Base-by-base conservation (phyloP, 345 rosid genomes). In the Luvunga scandens region DNA sequence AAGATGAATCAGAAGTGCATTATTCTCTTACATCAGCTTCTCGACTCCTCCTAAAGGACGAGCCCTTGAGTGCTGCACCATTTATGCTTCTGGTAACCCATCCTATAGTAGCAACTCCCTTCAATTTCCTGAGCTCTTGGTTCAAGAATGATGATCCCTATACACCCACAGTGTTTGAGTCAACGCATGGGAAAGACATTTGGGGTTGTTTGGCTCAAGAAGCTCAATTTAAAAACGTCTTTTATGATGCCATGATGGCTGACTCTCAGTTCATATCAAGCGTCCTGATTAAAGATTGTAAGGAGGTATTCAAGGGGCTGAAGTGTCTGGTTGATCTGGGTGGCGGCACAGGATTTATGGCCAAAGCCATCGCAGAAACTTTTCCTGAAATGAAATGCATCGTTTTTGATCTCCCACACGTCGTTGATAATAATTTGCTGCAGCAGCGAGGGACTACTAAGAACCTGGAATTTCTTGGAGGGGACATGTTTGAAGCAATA, bases 401-500 rank as follows among this genome's bases (percentile, higher is more conserved):
- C 9, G n/a, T 56, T 56, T 31, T 87, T 48, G 86, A 85, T 56
- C 80, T 81, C 38, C 90, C 87, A 39, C 85, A 81, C 63, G 85
- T 83, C 8, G 82, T 85, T 45, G 71, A 33, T 81, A 77, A 65
- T 76, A 45, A 45, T 72, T 65, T 71, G 50, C 50, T 12, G 50
- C 50, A 13, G 50, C 50, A 45, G 77, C 68, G 66, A 67, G 73
- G 69, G 50, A 57, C 74, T 34, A 55, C 12, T 53, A 53, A 18
- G 57, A 87, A 83, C 79, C 34, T 87, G 77, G 84, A 78, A 9
- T 87, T 74, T 56, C 78, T 66, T 16, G 79, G 70, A 0, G 89
- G 89, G 4, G 87, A 87, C 80, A 83, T 88, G 90, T 88, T 88
- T 22, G 74, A 82, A n/a, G 83, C 76, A 42, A 31, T 85, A 42